These are phyloP conservation scores for Phialophora tarda DNA, from an alignment of 2,329 filamentous ascomycete genomes.

Conservation along the genomic window DNA sequence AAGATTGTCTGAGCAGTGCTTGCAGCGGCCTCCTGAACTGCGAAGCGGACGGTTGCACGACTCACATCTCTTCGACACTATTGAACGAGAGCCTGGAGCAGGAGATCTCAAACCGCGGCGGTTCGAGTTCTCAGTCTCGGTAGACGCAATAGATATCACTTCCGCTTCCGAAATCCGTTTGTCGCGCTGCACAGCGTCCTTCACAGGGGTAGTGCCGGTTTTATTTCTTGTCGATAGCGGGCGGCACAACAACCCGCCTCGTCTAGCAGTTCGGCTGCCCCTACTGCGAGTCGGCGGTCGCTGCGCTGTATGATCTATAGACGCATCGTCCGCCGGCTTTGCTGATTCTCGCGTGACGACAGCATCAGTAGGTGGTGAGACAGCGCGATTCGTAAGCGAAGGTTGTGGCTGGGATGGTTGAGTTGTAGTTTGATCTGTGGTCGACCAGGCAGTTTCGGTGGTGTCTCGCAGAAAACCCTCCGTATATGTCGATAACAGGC, in stretches of 20 bases:
- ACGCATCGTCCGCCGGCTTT: neutral
- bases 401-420: neutral
- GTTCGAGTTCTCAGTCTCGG: neutral
- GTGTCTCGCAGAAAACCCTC: neutral
- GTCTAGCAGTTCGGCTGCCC: neutral
- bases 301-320: neutral
- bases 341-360: neutral
- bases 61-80: neutral
- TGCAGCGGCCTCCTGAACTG: neutral
- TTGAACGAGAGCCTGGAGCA: neutral
- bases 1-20: neutral
- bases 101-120: neutral
- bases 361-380: neutral
- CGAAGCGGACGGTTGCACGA: neutral
- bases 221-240: neutral
- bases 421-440: neutral
- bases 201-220: neutral
- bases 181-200: neutral
- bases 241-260: slow-evolving; percentile 2
- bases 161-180: neutral
- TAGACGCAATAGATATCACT: neutral
- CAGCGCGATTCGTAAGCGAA: neutral
- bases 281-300: neutral
- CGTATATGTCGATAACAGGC: neutral
- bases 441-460: neutral